Percentiles rank a stretch among this genome's conserved stretches.
phyloP scores from a whole-genome alignment of 2,329 filamentous ascomycete genomes.

The Cercospora nicotianae region DNA sequence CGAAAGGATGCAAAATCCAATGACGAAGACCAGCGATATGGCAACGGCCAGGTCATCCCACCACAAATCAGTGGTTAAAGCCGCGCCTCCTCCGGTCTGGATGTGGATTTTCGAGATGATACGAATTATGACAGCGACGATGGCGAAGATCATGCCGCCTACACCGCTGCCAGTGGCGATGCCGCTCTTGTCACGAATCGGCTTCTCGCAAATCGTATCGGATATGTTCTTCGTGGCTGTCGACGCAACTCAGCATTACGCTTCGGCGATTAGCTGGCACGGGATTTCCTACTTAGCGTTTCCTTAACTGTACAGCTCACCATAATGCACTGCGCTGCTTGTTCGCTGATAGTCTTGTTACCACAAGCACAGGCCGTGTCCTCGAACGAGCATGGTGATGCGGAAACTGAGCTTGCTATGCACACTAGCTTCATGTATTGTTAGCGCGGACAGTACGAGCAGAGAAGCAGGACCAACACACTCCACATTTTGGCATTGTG shows the following conservation, averaged over 20 bases:
- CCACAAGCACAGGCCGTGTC: slow-evolving; percentile 22
- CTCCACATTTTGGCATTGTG: slow-evolving; percentile 18
- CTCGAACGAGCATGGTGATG: slow-evolving; percentile 22
- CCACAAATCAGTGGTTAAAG: slow-evolving; percentile 13
- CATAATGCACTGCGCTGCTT: slow-evolving; percentile 5
- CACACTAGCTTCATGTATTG: slow-evolving; percentile 13
- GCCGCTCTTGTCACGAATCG: slow-evolving; percentile 5
- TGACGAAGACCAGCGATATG: not conserved
- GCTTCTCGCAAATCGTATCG: slow-evolving; percentile 12
- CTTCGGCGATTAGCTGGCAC: no score
- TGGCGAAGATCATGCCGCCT: slow-evolving; percentile 14
- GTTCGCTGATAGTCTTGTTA: slow-evolving; percentile 9
- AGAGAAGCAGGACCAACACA: not conserved
- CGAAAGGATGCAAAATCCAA: not conserved
- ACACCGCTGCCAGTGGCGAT: slow-evolving; percentile 5
- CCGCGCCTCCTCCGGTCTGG: not conserved
- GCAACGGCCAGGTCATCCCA: slow-evolving; percentile 16
- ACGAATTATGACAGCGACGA: slow-evolving; percentile 14
- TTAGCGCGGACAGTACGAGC: not conserved
- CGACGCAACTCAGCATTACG: no score
- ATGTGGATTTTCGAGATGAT: slow-evolving; percentile 22
- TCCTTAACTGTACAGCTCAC: slow-evolving; percentile 15
- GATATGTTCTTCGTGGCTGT: slow-evolving; percentile 19
- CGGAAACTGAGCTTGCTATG: slow-evolving; percentile 18
- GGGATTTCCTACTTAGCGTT: not conserved